phyloP scores from a whole-genome alignment of 352 stramenopile species.

The Saprolegnia parasitica region DNA sequence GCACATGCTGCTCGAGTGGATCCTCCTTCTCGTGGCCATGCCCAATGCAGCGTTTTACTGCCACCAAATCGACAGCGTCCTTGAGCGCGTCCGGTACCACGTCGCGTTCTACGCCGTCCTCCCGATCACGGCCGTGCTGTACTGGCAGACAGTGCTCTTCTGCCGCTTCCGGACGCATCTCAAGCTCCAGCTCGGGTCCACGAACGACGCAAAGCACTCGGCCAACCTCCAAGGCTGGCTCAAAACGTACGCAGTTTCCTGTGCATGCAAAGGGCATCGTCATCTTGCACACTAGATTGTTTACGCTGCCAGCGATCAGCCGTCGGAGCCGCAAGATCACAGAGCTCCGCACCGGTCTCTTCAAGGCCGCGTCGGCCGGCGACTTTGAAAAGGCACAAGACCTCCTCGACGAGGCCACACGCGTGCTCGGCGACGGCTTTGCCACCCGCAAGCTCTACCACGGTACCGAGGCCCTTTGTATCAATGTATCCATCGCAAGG shows the following conservation, averaged over 20 bases:
- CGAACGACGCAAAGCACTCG: conserved; percentile 61
- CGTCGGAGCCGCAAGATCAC: conserved; percentile 36
- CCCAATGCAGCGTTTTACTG: conserved; percentile 29
- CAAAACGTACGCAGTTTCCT: conserved; percentile 21
- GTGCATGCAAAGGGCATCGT: background rate
- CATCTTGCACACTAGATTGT: no score
- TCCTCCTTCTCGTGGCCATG: conserved; percentile 42
- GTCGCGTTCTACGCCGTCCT: conserved; percentile 56
- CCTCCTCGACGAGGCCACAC: conserved; percentile 37
- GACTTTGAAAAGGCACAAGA: conserved; percentile 43
- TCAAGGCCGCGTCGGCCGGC: conserved; percentile 49
- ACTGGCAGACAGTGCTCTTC: conserved; percentile 63
- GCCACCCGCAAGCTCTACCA: conserved; percentile 22
- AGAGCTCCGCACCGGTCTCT: conserved; percentile 59
- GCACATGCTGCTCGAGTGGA: conserved; percentile 36
- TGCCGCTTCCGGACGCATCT: conserved; percentile 68
- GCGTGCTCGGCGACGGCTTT: conserved; percentile 24
- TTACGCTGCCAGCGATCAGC: conserved; percentile 35
- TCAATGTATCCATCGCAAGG: conserved; percentile 37
- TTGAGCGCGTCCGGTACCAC: conserved; percentile 32
- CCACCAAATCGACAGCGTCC: conserved; percentile 33
- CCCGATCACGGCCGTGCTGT: conserved; percentile 50
- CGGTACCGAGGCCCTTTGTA: conserved; percentile 32
- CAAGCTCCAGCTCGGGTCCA: conserved; percentile 63
- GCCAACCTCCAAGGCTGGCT: conserved; percentile 49